Evolutionary conservation across 2,329 filamentous ascomycete species (phyloP).

Genomic region (Apiospora malaysiana): DNA sequence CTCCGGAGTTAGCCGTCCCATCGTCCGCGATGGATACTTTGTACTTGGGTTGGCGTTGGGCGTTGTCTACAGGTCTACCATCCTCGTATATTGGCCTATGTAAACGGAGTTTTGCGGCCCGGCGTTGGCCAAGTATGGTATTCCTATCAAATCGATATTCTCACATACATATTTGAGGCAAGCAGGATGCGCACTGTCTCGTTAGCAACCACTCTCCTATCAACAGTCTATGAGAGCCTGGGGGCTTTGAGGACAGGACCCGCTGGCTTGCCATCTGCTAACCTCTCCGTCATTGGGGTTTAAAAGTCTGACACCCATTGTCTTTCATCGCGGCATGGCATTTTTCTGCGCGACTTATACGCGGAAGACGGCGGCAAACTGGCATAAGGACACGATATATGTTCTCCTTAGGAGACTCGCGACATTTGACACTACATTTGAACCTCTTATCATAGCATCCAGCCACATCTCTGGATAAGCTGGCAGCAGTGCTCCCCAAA

Average conservation of each 20-base stretch:
- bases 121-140: conserved; percentile 1
- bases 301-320: no score
- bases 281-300: background rate
- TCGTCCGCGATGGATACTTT: background rate
- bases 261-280: background rate
- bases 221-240: background rate
- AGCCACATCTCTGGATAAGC: background rate
- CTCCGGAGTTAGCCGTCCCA: conserved; percentile 71
- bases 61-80: conserved; percentile 4
- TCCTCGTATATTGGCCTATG: conserved; percentile 15
- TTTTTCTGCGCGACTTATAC: background rate
- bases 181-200: background rate
- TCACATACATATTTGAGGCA: background rate
- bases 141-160: conserved; percentile 6
- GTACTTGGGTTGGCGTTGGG: conserved; percentile 15
- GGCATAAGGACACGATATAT: background rate
- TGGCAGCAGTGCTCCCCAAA: background rate
- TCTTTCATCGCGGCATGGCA: background rate
- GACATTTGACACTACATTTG: background rate
- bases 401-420: no score
- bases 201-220: background rate
- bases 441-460: background rate
- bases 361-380: background rate
- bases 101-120: conserved; percentile 4
- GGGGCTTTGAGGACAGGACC: background rate